Conservation (phyloP, 1,284 basidiomycete species). For the Apiotrichum laibachii region DNA sequence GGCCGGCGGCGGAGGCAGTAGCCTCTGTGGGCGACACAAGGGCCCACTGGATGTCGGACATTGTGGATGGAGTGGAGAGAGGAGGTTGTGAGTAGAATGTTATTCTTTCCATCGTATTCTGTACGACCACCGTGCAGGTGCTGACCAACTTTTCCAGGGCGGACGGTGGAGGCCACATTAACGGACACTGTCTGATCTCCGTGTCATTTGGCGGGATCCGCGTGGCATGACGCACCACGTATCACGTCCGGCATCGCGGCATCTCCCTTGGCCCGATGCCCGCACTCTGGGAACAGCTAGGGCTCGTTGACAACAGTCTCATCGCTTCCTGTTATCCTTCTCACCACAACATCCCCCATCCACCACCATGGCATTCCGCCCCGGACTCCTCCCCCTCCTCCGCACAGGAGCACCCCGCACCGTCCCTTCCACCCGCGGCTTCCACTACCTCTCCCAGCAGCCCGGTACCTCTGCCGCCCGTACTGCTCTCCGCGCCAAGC, state of each 20-base stretch:
- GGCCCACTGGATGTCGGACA: slow-evolving; percentile 32
- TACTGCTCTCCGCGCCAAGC: not conserved
- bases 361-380: slow-evolving; percentile 29
- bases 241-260: too few relatives aligned
- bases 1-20: slow-evolving; percentile 6
- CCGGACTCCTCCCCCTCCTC: slow-evolving; percentile 26
- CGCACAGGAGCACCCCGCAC: slow-evolving; percentile 11
- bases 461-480: not conserved
- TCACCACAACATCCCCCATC: not conserved
- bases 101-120: slow-evolving; percentile 6
- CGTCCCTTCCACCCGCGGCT: slow-evolving; percentile 13
- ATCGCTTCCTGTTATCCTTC: not conserved
- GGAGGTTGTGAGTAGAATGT: not conserved
- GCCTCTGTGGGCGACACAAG: slow-evolving; percentile 16
- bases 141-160: slow-evolving; percentile 22
- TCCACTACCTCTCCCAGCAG: slow-evolving; percentile 21
- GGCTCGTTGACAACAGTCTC: too few relatives aligned
- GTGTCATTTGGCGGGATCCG: too few relatives aligned
- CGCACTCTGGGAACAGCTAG: too few relatives aligned
- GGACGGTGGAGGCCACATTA: not conserved
- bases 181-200: slow-evolving; percentile 16
- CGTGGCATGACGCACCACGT: not conserved
- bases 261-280: too few relatives aligned
- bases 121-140: not conserved
- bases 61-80: slow-evolving; percentile 9